A percentile compares a stretch with the other conserved stretches of the same genome.
phyloP scores from a whole-genome alignment of 306 rosid genomes.

The Bauhinia variegata region DNA sequence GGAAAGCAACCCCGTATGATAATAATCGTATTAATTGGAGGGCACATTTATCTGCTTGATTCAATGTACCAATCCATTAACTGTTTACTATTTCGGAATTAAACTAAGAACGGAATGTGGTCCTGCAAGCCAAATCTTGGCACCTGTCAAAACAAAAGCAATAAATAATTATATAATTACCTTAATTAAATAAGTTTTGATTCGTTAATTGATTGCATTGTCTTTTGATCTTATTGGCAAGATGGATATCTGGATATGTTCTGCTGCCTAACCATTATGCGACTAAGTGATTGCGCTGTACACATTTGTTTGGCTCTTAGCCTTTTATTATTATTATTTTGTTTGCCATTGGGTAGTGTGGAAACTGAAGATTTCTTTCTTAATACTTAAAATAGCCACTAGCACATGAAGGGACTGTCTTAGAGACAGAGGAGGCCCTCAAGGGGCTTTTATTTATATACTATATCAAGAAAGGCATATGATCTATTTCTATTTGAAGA shows the following conservation, averaged over 20 bases:
- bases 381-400: neutral
- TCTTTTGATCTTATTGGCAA: neutral
- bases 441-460: neutral
- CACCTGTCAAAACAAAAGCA: too few species aligned
- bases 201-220: too few species aligned
- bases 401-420: neutral
- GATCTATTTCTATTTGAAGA: neutral
- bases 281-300: conserved; percentile 3
- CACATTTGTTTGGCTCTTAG: neutral
- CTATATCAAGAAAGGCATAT: neutral
- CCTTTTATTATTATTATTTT: too few species aligned
- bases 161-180: too few species aligned
- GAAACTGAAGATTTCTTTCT: too few species aligned
- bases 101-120: too few species aligned
- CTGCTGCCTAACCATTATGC: neutral
- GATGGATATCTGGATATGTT: too few species aligned
- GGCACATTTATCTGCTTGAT: neutral
- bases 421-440: neutral
- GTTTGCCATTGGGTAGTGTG: too few species aligned
- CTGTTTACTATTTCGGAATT: too few species aligned
- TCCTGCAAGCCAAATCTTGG: too few species aligned
- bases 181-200: too few species aligned
- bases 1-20: too few species aligned
- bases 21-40: neutral
- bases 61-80: neutral